A percentile compares a stretch with the other conserved stretches of the same genome.
Conservation (phyloP, 2,329 filamentous ascomycete species). For the Beauveria scarabaeidicola region DNA sequence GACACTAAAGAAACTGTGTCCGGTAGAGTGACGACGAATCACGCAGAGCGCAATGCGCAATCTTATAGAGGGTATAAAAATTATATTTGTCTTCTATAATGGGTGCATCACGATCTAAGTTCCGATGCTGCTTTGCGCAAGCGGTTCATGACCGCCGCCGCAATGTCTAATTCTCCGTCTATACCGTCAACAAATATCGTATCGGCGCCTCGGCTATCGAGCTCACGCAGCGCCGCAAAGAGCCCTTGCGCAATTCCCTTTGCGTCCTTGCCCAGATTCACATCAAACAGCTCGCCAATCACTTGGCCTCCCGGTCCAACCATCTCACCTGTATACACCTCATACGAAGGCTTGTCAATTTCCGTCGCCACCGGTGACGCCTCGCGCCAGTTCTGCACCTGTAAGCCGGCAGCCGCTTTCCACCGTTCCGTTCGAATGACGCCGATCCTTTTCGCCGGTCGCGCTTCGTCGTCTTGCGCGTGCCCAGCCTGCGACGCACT, state of each 20-base stretch:
- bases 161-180: constrained; percentile 68
- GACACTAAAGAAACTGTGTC: neutral
- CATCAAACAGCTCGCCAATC: constrained; percentile 51
- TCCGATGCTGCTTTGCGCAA: constrained; percentile 67
- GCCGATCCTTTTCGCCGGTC: constrained; percentile 31
- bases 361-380: constrained; percentile 15
- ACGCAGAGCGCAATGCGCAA: neutral
- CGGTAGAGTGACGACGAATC: neutral
- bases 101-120: constrained; percentile 38
- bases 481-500: constrained; percentile 18
- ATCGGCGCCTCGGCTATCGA: constrained; percentile 72
- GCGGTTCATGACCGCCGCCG: constrained; percentile 79
- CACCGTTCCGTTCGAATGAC: constrained; percentile 49
- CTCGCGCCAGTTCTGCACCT: constrained; percentile 19
- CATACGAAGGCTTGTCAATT: constrained; percentile 25
- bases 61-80: constrained; percentile 16
- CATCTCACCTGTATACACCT: constrained; percentile 34
- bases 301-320: constrained; percentile 22
- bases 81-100: constrained; percentile 21
- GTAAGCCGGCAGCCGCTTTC: constrained; percentile 35
- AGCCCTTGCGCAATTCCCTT: constrained; percentile 74
- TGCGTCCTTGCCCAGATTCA: constrained; percentile 62
- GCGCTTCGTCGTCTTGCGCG: constrained; percentile 6
- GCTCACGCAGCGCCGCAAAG: constrained; percentile 76
- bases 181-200: constrained; percentile 90